These are phyloP conservation scores for Puccinia novopanici DNA, from an alignment of 1,284 basidiomycete species.

Conservation along the genomic window DNA sequence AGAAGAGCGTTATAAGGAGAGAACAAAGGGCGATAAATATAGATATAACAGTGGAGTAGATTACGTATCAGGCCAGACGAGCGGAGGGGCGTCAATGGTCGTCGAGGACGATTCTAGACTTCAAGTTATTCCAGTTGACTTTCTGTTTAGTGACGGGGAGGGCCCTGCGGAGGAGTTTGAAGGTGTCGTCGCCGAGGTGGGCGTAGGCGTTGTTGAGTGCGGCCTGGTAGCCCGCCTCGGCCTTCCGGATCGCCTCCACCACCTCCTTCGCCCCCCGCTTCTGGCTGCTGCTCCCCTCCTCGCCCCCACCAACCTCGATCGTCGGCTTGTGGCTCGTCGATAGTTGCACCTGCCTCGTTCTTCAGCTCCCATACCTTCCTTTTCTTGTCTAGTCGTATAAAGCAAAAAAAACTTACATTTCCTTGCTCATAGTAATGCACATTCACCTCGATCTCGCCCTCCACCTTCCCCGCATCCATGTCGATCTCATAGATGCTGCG, in stretches of 20 bases:
- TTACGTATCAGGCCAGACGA: too few species aligned
- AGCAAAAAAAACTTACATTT: slow-evolving; percentile 77
- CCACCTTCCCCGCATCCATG: slow-evolving; percentile 57
- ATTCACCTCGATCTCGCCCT: slow-evolving; percentile 72
- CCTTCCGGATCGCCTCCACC: neutral
- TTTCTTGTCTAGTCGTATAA: too few species aligned
- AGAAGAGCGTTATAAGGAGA: too few species aligned
- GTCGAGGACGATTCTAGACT: slow-evolving; percentile 35
- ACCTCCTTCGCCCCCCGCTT: neutral
- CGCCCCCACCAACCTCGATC: neutral
- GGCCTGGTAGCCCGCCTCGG: slow-evolving; percentile 20
- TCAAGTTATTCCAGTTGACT: slow-evolving; percentile 87
- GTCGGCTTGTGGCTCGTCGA: slow-evolving; percentile 13
- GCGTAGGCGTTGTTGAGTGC: slow-evolving; percentile 14
- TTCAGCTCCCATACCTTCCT: neutral
- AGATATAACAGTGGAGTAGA: neutral
- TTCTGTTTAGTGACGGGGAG: slow-evolving; percentile 89
- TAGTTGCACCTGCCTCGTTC: slow-evolving; percentile 24
- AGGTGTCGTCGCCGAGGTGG: slow-evolving; percentile 36
- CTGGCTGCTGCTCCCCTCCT: neutral
- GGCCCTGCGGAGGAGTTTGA: slow-evolving; percentile 71
- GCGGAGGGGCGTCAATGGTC: neutral
- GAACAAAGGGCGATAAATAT: too few species aligned
- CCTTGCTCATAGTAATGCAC: slow-evolving; percentile 96
- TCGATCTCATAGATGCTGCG: slow-evolving; percentile 65